These are phyloP conservation scores for Calocybe indica DNA, from an alignment of 768 basidiomycete species.

Conservation along the genomic window DNA sequence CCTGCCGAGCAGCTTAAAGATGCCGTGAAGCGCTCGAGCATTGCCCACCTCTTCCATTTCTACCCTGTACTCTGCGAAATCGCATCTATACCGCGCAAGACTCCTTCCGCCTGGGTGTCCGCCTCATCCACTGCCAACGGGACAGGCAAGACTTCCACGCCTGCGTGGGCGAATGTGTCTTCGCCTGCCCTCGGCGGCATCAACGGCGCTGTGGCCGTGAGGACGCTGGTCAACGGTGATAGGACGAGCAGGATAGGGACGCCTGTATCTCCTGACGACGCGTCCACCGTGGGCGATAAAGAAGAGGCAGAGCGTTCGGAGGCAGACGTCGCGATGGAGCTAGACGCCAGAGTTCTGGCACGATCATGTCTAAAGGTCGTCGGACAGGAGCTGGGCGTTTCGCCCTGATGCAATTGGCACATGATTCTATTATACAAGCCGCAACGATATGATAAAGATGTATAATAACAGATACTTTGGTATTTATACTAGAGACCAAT, in stretches of 20 bases:
- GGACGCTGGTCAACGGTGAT: too few relatives aligned
- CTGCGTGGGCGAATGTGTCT: slow-evolving; percentile 6
- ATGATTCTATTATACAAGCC: too few relatives aligned
- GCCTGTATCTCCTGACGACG: too few relatives aligned
- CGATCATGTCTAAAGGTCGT: slow-evolving; percentile 62
- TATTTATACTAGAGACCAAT: too few relatives aligned
- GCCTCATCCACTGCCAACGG: slow-evolving; percentile 8
- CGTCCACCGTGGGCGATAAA: slow-evolving; percentile 2
- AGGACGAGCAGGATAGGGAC: too few relatives aligned
- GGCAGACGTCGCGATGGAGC: slow-evolving; percentile 26
- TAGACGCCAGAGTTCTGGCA: slow-evolving; percentile 64
- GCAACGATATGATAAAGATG: too few relatives aligned
- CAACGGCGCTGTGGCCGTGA: too few relatives aligned
- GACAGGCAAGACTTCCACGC: slow-evolving; percentile 3
- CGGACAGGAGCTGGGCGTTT: slow-evolving; percentile 69
- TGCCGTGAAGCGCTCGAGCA: slow-evolving; percentile 65
- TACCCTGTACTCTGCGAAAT: slow-evolving; percentile 78
- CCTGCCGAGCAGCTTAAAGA: slow-evolving; percentile 60
- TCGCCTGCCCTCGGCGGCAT: too few relatives aligned
- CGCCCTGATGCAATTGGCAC: slow-evolving; percentile 3
- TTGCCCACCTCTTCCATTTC: slow-evolving; percentile 86
- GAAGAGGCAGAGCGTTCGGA: slow-evolving; percentile 11
- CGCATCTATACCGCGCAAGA: slow-evolving; percentile 60
- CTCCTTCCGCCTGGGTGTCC: slow-evolving; percentile 63
- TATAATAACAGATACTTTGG: too few relatives aligned